These are phyloP conservation scores for Corylus americana DNA, from an alignment of 306 rosid genomes.

Conservation along the genomic window DNA sequence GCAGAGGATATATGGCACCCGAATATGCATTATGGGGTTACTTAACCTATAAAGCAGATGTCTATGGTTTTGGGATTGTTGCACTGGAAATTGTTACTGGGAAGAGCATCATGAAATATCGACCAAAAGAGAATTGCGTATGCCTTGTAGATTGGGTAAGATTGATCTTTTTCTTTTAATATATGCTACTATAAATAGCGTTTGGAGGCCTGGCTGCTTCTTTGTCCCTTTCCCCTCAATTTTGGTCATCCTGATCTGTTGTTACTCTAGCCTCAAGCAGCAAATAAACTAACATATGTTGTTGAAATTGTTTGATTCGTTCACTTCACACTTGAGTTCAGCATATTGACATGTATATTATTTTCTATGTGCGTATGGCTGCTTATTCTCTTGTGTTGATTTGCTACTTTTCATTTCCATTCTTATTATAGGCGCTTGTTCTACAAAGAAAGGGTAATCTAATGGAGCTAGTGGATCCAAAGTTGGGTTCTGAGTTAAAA, in stretches of 20 bases:
- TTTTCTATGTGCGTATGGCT: too few species aligned
- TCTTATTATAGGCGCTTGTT: slow-evolving; percentile 27
- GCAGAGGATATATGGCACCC: slow-evolving; percentile 79
- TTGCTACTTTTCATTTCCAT: too few species aligned
- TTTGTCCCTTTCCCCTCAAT: slow-evolving; percentile 2
- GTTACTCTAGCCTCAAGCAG: too few species aligned
- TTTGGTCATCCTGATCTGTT: neutral
- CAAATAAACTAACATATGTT: too few species aligned
- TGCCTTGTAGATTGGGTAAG: slow-evolving; percentile 69
- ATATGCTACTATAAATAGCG: neutral
- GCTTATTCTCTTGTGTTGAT: too few species aligned
- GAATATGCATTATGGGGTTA: slow-evolving; percentile 75
- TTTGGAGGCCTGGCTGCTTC: neutral
- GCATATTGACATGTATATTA: neutral
- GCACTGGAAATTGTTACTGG: slow-evolving; percentile 57
- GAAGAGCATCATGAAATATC: slow-evolving; percentile 41
- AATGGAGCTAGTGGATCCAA: slow-evolving; percentile 53
- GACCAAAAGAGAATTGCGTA: slow-evolving; percentile 47
- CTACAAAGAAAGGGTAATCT: slow-evolving; percentile 34
- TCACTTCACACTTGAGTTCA: too few species aligned
- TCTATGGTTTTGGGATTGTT: slow-evolving; percentile 67
- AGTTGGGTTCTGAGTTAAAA: slow-evolving; percentile 42
- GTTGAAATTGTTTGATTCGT: too few species aligned
- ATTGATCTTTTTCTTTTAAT: neutral
- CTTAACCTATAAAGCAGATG: slow-evolving; percentile 57